Percentiles rank a stretch among this genome's conserved stretches.
phyloP scores from a whole-genome alignment of 257 asterid genomes.

The Mitragyna speciosa region DNA sequence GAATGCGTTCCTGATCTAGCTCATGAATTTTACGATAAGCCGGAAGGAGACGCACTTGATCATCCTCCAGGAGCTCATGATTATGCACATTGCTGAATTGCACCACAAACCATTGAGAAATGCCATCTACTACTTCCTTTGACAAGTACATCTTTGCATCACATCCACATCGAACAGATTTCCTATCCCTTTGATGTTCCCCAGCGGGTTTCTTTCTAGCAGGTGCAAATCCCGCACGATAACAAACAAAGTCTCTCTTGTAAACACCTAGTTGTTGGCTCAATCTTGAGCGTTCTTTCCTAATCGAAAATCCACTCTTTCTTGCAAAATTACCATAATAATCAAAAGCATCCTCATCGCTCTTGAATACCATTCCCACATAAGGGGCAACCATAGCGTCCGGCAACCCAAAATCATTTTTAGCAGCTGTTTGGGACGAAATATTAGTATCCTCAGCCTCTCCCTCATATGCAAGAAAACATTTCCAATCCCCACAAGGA shows the following conservation, averaged over 20 bases:
- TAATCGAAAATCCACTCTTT: constrained; percentile 53
- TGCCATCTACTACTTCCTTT: constrained; percentile 55
- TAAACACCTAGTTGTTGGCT: constrained; percentile 72
- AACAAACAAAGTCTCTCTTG: constrained; percentile 71
- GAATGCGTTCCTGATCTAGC: constrained; percentile 63
- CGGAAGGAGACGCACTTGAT: constrained; percentile 63
- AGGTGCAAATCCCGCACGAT: constrained; percentile 64
- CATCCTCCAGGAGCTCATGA: constrained; percentile 67
- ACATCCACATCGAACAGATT: constrained; percentile 66
- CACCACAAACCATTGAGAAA: constrained; percentile 62
- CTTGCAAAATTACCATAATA: constrained; percentile 64
- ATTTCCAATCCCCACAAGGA: constrained; percentile 80
- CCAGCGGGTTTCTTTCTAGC: constrained; percentile 51
- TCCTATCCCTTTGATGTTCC: constrained; percentile 63
- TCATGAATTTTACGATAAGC: constrained; percentile 74
- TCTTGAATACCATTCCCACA: constrained; percentile 65
- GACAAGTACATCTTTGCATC: constrained; percentile 70
- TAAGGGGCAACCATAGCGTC: constrained; percentile 50
- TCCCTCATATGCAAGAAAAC: constrained; percentile 50
- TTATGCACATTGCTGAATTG: constrained; percentile 68
- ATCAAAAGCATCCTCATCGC: constrained; percentile 55
- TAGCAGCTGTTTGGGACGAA: constrained; percentile 34
- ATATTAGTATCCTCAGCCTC: constrained; percentile 36
- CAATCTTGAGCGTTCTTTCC: constrained; percentile 69
- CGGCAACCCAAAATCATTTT: constrained; percentile 34